A percentile compares a stretch with the other conserved stretches of the same genome.
phyloP scores from a whole-genome alignment of 2,329 filamentous ascomycete species.

The Apiospora marii region DNA sequence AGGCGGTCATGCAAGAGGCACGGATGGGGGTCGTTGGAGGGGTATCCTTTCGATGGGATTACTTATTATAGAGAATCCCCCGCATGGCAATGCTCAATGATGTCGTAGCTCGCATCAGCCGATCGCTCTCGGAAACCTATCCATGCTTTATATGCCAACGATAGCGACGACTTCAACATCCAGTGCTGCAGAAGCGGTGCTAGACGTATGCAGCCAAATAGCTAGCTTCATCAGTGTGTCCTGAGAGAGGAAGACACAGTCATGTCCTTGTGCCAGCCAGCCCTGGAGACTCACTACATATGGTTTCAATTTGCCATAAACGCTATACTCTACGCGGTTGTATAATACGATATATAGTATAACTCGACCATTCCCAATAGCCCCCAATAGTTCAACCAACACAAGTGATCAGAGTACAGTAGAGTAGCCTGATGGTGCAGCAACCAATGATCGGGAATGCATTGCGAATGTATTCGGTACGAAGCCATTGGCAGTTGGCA shows the following conservation, averaged over 20 bases:
- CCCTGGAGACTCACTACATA: neutral
- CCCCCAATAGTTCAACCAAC: neutral
- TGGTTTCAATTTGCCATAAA: too few relatives aligned
- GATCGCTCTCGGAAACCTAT: neutral
- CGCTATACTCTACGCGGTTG: neutral
- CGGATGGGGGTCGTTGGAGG: slow-evolving; percentile 3
- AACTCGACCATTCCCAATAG: neutral
- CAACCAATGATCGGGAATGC: neutral
- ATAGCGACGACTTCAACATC: neutral
- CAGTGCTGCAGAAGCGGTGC: neutral
- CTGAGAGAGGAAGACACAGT: neutral
- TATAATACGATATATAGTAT: neutral
- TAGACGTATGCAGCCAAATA: too few relatives aligned
- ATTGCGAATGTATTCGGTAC: slow-evolving; percentile 6
- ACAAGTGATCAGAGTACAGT: neutral
- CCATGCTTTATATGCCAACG: neutral
- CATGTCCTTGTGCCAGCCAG: neutral
- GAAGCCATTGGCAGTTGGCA: slow-evolving; percentile 12
- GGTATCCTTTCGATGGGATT: neutral
- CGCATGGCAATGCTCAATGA: slow-evolving; percentile 1
- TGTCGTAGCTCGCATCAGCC: neutral
- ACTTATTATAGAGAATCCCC: slow-evolving; percentile 15
- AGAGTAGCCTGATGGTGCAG: neutral
- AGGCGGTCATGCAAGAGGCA: slow-evolving; percentile 1
- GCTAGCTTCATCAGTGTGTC: neutral